phyloP scores from a whole-genome alignment of 2,329 filamentous ascomycete species.

The Chaetomiaceae sp. region DNA sequence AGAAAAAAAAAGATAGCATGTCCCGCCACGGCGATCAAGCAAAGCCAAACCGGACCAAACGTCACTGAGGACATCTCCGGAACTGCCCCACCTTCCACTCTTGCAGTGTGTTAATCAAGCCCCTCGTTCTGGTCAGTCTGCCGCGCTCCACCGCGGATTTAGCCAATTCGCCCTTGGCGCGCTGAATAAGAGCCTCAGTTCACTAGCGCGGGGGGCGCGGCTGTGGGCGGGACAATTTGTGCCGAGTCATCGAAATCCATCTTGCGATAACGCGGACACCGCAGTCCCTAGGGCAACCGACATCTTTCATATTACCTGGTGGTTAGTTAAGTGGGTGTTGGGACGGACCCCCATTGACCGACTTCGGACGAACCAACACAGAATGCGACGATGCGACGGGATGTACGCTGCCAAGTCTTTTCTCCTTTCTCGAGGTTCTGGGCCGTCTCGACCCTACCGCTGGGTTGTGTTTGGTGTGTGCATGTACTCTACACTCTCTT shows the following conservation, averaged over 20 bases:
- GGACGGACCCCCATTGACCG: background rate
- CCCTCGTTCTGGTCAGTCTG: background rate
- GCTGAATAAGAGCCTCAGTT: conserved; percentile 16
- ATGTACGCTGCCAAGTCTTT: background rate
- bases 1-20: background rate
- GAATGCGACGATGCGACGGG: background rate
- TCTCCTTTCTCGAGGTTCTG: background rate
- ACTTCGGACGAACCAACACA: conserved; percentile 11
- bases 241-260: no score
- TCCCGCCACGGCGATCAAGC: background rate
- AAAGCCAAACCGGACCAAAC: background rate
- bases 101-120: background rate
- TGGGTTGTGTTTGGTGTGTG: background rate
- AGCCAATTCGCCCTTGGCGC: conserved; percentile 10
- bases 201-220: conserved; percentile 10
- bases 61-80: conserved; percentile 5
- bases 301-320: no score
- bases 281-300: no score
- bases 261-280: no score
- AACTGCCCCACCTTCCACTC: conserved; percentile 12
- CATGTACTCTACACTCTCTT: conserved; percentile 17
- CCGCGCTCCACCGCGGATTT: conserved; percentile 14
- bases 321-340: no score
- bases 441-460: background rate
- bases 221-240: conserved; percentile 1